Evolutionary conservation across 2,329 filamentous ascomycete genomes (phyloP), one percentile per base, ranked within the genome.

Genomic region (Fusarium beomiforme): DNA sequence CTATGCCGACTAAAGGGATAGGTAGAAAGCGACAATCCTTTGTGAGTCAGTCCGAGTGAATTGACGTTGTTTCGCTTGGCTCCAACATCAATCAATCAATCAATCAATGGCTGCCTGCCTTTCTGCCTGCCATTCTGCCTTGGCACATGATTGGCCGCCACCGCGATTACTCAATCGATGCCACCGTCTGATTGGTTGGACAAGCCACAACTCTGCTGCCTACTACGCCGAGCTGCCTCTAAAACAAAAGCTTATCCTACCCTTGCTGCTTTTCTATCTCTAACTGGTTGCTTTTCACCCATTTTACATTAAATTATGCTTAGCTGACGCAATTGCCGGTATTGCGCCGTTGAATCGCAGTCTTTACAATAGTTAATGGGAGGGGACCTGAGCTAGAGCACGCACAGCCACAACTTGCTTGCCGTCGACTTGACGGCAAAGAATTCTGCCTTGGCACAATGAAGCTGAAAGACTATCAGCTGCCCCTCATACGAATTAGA

Each of bases 171-270:
- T 8, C 9, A 9, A 3, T 14, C 2, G 2, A 5, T 1, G 13
- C n/a, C 8, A 6, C 1, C 1, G 4, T 44, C 36, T 69, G 36
- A 71, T 71, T 71, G 68, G 68, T 2, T 23, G 5, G 7, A 6
- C 19, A 11, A 34, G 17, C 4, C 6, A 47, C 8, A 21, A 17
- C 24, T 37, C 59, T 71, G 68, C 26, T 71, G 69, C 69, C 69
- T 71, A 36, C 36, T 41, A 43, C 23, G 23, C 60, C 60, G 53
- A 42, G 16, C 19, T 21, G 24, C 31, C 2, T 50, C 31, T 50
- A 10, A 29, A 29, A 29, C 29, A 10, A 29, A 8, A 29, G 29
- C n/a, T 23, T 13, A 0, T 8, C 29, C 13, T 7, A 10, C 0
- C 3, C 3, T 34, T 34, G 16, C 8, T 11, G 10, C 4, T 19